Evolutionary conservation across 1,139 yeast species (phyloP).

Genomic region (Magnusiomyces suaveolens): DNA sequence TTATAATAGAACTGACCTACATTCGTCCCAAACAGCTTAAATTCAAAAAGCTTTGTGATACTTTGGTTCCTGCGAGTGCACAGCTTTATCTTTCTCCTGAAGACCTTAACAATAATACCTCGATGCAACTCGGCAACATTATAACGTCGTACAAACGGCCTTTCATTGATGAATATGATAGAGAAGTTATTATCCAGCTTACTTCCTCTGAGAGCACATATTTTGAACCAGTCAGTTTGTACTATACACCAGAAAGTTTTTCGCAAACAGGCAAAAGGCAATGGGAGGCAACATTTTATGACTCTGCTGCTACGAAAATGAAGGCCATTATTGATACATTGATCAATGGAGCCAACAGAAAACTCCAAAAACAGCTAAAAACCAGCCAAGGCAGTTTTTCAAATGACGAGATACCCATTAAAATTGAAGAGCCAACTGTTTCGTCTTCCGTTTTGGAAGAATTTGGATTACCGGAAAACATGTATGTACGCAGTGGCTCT

Average conservation of each 20-base stretch:
- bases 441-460: not conserved
- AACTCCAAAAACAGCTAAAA: not conserved
- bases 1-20: slow-evolving; percentile 44
- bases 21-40: slow-evolving; percentile 39
- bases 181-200: slow-evolving; percentile 52
- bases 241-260: not conserved
- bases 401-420: not conserved
- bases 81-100: not conserved
- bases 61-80: slow-evolving; percentile 6
- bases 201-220: slow-evolving; percentile 21
- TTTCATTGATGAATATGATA: slow-evolving; percentile 40
- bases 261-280: not conserved
- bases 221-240: slow-evolving; percentile 6
- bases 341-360: not conserved
- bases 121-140: not conserved
- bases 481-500: not conserved
- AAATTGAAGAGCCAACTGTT: not conserved
- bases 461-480: not conserved
- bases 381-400: too few species aligned
- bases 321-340: not conserved
- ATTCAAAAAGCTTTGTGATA: slow-evolving; percentile 7
- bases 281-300: slow-evolving; percentile 7
- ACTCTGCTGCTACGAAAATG: slow-evolving; percentile 1
- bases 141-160: slow-evolving; percentile 46
- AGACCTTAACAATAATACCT: not conserved